Evolutionary conservation across 495 filamentous ascomycete species (phyloP), one percentile per base, ranked within the genome.

Genomic region (Pyronema omphalodes): DNA sequence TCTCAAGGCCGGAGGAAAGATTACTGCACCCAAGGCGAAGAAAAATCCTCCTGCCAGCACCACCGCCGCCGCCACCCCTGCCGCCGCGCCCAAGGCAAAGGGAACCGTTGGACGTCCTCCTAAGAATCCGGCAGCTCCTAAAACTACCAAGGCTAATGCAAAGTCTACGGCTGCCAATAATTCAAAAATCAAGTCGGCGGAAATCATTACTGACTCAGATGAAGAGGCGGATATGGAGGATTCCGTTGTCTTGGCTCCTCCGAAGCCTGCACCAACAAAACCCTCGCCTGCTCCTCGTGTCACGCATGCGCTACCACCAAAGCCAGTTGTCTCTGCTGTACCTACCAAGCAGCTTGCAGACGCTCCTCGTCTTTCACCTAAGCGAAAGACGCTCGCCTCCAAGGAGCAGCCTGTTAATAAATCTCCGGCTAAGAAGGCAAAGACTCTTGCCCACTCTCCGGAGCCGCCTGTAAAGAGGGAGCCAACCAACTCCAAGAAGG

Each of bases 191-290:
- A 82, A 82, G 55, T 83, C 79, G 0, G 71, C 73, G 0, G 79
- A 82, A 64, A 75, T 74, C 58, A 74, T 83, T 7, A 68, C 74
- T 40, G 75, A 78, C 50, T 82, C 80, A 0, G 79, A 81, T 51
- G 77, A 80, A 37, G 79, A 81, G 53, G 67, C 68, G 29, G 76
- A 76, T 37, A 69, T 74, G 63, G 67, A 67, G 29, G 66, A 70
- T 51, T 1, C 23, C 23, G 64, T 41, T 34, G 35, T 11, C 12
- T 19, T 43, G 50, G 9, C 50, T 39, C n/a, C 50, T 2, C 14
- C 50, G 34, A 39, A 52, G 19, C 50, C 33, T 9, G n/a, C 48
- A 19, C 29, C 18, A 50, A 52, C 40, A 8, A 8, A n/a, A 6
- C 35, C 8, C 6, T 40, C 37, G 5, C 50, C 37, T 17, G 35